Base-by-base conservation (phyloP, 78 protist genomes). In the Parvularia atlantis region DNA sequence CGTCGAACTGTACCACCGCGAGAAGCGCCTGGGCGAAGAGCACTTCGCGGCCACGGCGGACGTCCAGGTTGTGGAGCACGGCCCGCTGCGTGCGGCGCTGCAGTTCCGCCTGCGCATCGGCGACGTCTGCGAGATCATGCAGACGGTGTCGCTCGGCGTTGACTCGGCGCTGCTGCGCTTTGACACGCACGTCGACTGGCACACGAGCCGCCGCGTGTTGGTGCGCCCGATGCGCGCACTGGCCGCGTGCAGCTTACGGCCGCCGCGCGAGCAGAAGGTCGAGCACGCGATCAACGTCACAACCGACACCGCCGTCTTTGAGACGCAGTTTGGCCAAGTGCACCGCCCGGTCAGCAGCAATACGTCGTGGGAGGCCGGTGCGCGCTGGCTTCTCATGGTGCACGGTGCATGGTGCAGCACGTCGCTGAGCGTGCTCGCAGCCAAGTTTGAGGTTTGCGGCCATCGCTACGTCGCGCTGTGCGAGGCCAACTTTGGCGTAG, bases 321-420 rank as follows among this genome's bases (percentile, higher is more conserved):
- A 83, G 5, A 80, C 68, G 36, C 91, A 87, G 64, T 88, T 64
- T 50, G 93, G 93, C 30, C 84, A 79, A 62, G 24, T 88, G 7
- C 64, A 71, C 37, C 57, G 93, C 14, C 91, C 91, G n/a, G 86
- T 88, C 0, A 91, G 84, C 72, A n/a, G 30, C 30, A 89, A 89
- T 58, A 80, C 93, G 11, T 30, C 71, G 17, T 89, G 91, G 91
- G 93, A 89, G 63, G 31, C 70, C 35, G 91, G 60, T 54, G 35
- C 35, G 60, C n/a, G n/a, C n/a, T n/a, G n/a, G n/a, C n/a, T n/a
- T n/a, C n/a, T n/a, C n/a, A n/a, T n/a, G n/a, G n/a, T n/a, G 35
- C 46, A 64, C 4, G 52, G 4, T 64, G 13, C 35, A n/a, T n/a
- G n/a, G n/a, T n/a, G n/a, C n/a, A n/a, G n/a, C n/a, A 66, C 40